Base-by-base conservation (phyloP, 106 monocot species). In the Dendrobium chrysotoxum region DNA sequence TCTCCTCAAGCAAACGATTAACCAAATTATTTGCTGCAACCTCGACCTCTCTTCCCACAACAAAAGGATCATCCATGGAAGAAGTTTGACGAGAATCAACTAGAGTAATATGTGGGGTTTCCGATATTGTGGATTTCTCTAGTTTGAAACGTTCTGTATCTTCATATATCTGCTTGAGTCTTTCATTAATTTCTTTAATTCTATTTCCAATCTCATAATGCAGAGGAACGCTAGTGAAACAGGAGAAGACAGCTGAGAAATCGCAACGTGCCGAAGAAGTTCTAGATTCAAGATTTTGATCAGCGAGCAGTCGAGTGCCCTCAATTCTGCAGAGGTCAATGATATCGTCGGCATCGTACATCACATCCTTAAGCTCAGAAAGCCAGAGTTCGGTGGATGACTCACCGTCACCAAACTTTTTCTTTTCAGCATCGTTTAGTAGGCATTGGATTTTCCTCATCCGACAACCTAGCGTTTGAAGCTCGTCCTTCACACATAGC, bases 281-380 rank as follows among this genome's bases (percentile, higher is more conserved):
- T 61, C 21, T 61, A n/a, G 61, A n/a, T n/a, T n/a, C n/a, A n/a
- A n/a, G 61, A n/a, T 17, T 61, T 20, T 61, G 61, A n/a, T n/a
- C 58, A 4, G 12, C 58, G 17, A 73, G 72, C 39, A 73, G 25
- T 15, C 2, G 38, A 15, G 30, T 47, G 7, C 80, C 53, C n/a
- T 81, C 40, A 38, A 81, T 81, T 25, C 80, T 81, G 39, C 74
- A 74, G 40, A 81, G 80, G 15, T 81, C 74, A 23, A 81, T 55
- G 54, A 50, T 47, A 30, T 80, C 80, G 28, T 80, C 80, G 7
- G 47, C 72, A 21, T 79, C 79, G 4, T 79, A 68, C 44, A 79
- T 72, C 45, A 72, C 72, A n/a, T 81, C 80, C 38, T 53, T 74
- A 4, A 81, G 72, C 80, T 66, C 50, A 16, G 28, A 16, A 28